phyloP scores from a whole-genome alignment of 345 rosid genomes.

The Eucalyptus pauciflora region DNA sequence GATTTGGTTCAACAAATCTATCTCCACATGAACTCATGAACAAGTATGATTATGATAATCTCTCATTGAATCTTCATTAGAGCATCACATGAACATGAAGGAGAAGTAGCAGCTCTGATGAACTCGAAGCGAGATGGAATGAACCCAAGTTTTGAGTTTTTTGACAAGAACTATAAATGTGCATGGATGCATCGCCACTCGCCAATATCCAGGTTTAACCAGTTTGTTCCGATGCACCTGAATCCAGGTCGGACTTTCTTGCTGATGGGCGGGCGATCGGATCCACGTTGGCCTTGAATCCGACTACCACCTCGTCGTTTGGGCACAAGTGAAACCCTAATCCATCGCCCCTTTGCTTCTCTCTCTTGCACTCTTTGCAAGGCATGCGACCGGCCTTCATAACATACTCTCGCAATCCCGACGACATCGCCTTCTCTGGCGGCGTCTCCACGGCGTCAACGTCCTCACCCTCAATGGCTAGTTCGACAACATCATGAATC shows the following conservation, averaged over 20 bases:
- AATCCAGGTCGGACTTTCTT: not conserved
- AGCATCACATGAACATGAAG: too few species aligned
- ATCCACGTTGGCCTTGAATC: not conserved
- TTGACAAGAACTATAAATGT: accelerated
- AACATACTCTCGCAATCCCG: not conserved
- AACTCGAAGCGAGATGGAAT: too few species aligned
- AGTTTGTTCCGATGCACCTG: not conserved
- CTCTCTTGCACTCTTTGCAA: not conserved
- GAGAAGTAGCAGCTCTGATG: too few species aligned
- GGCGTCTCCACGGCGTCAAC: not conserved
- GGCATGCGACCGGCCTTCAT: not conserved
- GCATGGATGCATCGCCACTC: not conserved
- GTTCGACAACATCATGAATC: not conserved
- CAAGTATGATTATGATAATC: too few species aligned
- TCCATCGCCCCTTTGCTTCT: not conserved
- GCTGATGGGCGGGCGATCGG: not conserved
- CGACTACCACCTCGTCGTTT: not conserved
- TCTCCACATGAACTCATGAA: too few species aligned
- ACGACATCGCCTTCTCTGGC: not conserved
- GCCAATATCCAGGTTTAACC: not conserved
- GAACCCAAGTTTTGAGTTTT: not conserved
- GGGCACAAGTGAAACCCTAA: not conserved
- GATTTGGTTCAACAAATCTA: too few species aligned
- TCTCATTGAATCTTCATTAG: too few species aligned
- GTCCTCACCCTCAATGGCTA: not conserved